Conservation (phyloP, 441 rosid species). For the Cnidoscolus chayamansa region DNA sequence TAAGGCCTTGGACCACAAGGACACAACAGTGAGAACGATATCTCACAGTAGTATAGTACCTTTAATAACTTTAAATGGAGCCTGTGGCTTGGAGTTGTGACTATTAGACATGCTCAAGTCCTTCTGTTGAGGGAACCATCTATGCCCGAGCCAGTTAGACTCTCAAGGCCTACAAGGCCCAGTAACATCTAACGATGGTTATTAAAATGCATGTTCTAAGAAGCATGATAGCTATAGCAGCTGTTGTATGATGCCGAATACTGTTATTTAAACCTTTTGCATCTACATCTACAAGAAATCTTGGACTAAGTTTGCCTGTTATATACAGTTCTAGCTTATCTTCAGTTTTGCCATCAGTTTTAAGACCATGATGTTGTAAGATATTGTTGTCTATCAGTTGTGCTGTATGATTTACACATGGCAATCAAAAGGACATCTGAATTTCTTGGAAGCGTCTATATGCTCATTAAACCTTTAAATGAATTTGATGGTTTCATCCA, state of each 20-base stretch:
- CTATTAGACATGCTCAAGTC: too few relatives aligned
- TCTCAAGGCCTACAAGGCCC: too few relatives aligned
- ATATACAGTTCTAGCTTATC: too few relatives aligned
- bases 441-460: not conserved
- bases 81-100: not conserved
- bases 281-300: not conserved
- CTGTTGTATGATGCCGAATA: not conserved
- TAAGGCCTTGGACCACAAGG: not conserved
- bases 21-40: not conserved
- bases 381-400: not conserved
- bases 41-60: too few relatives aligned
- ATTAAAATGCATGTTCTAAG: too few relatives aligned
- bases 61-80: not conserved
- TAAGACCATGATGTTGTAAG: too few relatives aligned
- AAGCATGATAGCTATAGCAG: not conserved
- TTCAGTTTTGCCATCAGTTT: too few relatives aligned
- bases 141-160: too few relatives aligned
- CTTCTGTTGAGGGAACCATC: too few relatives aligned
- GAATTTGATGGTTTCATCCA: not conserved
- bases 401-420: not conserved
- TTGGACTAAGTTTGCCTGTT: not conserved
- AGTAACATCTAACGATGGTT: too few relatives aligned
- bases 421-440: not conserved
- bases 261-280: not conserved
- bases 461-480: conserved; percentile 6